phyloP scores from a whole-genome alignment of 371 early-diverging fungal genomes.

The Haplosporangium sp. region DNA sequence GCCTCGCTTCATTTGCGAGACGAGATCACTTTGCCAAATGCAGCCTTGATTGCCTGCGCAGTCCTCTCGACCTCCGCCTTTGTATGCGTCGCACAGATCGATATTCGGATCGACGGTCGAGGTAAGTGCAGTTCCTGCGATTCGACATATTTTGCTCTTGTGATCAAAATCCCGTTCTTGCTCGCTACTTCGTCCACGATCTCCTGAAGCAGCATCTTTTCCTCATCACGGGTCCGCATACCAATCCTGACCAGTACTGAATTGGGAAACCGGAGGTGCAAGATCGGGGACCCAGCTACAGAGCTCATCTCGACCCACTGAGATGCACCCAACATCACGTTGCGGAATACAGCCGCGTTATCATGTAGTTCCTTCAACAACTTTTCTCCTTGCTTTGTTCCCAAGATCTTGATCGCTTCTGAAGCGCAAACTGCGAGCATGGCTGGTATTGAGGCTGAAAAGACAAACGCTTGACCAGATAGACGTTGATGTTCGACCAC shows the following conservation, averaged over 20 bases:
- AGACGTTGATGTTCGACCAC: constrained; percentile 97
- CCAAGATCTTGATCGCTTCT: constrained; percentile 83
- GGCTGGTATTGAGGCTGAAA: constrained; percentile 99
- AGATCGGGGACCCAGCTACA: constrained; percentile 69
- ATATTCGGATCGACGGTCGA: constrained; percentile 84
- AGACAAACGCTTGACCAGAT: constrained; percentile 94
- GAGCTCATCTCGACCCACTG: constrained; percentile 52
- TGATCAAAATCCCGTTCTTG: constrained; percentile 84
- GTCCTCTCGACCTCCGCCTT: constrained; percentile 89
- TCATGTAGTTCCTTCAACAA: constrained; percentile 31
- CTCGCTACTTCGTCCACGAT: constrained; percentile 78
- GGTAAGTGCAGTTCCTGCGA: constrained; percentile 84
- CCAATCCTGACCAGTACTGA: constrained; percentile 53
- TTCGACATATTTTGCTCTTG: constrained; percentile 86
- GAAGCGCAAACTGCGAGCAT: constrained; percentile 92
- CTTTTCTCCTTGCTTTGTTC: constrained; percentile 51
- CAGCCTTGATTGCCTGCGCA: constrained; percentile 69
- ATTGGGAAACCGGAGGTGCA: constrained; percentile 72
- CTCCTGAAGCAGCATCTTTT: constrained; percentile 78
- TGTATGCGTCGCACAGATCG: constrained; percentile 79
- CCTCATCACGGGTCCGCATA: constrained; percentile 64
- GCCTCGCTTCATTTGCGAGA: constrained; percentile 47
- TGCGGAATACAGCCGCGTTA: constrained; percentile 48
- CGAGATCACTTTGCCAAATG: constrained; percentile 64
- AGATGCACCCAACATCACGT: constrained; percentile 17